Percentiles rank a stretch among this genome's conserved stretches.
Evolutionary conservation across 2,329 filamentous ascomycete genomes (phyloP).

Genomic region (Incumbomyces lentus): DNA sequence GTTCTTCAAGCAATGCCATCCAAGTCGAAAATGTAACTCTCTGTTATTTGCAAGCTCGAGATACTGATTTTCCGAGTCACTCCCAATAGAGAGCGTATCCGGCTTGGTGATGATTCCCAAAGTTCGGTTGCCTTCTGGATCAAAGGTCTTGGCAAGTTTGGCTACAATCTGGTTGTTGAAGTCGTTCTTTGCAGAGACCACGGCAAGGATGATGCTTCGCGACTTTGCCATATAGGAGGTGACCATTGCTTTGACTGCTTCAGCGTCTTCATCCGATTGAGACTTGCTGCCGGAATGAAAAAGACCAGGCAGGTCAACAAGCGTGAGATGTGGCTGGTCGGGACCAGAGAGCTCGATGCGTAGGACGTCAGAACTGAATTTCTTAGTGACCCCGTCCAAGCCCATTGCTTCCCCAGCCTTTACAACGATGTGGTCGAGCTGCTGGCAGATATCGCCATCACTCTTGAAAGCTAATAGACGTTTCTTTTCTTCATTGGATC

Average conservation of each 20-base stretch:
- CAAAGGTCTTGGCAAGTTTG: conserved; percentile 26
- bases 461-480: conserved; percentile 27
- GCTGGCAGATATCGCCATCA: conserved; percentile 27
- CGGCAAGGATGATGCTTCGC: conserved; percentile 38
- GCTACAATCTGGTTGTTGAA: conserved; percentile 34
- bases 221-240: conserved; percentile 32
- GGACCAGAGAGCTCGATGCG: conserved; percentile 34
- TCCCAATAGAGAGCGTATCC: conserved; percentile 29
- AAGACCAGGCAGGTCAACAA: conserved; percentile 38
- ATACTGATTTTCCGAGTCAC: conserved; percentile 28
- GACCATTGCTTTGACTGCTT: conserved; percentile 41
- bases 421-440: conserved; percentile 42
- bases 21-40: conserved; percentile 28
- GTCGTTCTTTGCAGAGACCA: conserved; percentile 36
- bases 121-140: conserved; percentile 28
- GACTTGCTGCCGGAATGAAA: conserved; percentile 23
- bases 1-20: conserved; percentile 43
- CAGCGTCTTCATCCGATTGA: conserved; percentile 35
- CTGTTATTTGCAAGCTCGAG: conserved; percentile 32
- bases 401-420: conserved; percentile 45
- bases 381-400: conserved; percentile 25
- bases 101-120: conserved; percentile 41
- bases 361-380: conserved; percentile 34
- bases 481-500: conserved; percentile 19
- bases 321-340: conserved; percentile 28